Evolutionary conservation across 345 rosid genomes (phyloP), one percentile per base, ranked within the genome.

Genomic region (Dipteronia dyeriana): DNA sequence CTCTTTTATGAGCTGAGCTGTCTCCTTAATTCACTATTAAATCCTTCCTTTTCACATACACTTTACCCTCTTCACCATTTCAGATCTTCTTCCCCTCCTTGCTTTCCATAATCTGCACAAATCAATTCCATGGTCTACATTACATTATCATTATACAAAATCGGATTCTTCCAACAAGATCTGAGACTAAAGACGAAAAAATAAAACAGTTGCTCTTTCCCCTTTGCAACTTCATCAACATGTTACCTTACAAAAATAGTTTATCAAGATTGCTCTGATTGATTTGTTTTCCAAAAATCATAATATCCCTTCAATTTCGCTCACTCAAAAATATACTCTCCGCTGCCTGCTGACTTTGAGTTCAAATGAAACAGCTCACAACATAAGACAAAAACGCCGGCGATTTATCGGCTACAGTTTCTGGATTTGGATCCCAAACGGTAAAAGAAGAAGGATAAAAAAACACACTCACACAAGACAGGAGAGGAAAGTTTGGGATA

Each of bases 1-100:
- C 75, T 64, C 34, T 7, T 63, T 4, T n/a, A n/a, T n/a, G n/a
- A n/a, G n/a, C n/a, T n/a, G n/a, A 79, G 83, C 81, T 77, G 83
- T 77, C 82, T 17, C 23, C 65, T 71, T 8, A 29, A 17, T 34
- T 34, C 38, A 34, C 38, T 34, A 34, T 34, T 34, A 34, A 34
- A 34, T 34, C 38, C 38, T 34, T 34, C 38, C 38, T 34, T 34
- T 34, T 34, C 38, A 34, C 38, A 34, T n/a, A 56, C 26, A 7
- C 65, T 38, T 31, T n/a, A 56, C 75, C 38, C 2, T 34, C 38
- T 31, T 4, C 66, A 59, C n/a, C 51, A 20, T n/a, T 57, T 38
- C 1, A n/a, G 57, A 53, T 53, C 57, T 53, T 34, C 38, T 34
- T 34, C 38, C 0, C 38, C 38, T 34, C 5, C 38, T 34, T 34